phyloP scores from a whole-genome alignment of 345 rosid genomes.

The Theobroma cacao region DNA sequence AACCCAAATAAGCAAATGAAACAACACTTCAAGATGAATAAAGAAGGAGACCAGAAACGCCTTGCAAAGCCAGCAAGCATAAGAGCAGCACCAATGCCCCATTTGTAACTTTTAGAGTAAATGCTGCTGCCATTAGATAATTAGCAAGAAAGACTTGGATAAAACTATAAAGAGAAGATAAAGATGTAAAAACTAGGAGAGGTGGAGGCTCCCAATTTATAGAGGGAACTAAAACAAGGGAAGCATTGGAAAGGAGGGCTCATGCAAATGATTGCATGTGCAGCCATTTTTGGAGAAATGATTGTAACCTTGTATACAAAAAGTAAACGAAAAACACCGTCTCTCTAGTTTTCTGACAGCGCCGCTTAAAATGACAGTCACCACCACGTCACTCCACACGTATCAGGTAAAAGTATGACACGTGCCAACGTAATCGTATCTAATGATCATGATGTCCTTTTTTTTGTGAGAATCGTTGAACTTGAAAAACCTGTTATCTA shows the following conservation, averaged over 20 bases:
- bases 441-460: not conserved
- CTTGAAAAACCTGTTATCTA: not conserved
- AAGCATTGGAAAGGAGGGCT: not conserved
- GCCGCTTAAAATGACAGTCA: constrained; percentile 32
- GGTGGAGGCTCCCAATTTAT: constrained; percentile 25
- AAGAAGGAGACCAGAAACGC: constrained; percentile 35
- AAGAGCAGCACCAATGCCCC: constrained; percentile 24
- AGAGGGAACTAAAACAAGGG: not conserved
- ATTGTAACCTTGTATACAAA: not conserved
- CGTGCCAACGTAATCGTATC: constrained; percentile 11
- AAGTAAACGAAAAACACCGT: not conserved
- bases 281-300: constrained; percentile 51
- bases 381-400: constrained; percentile 13
- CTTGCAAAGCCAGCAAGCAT: constrained; percentile 32
- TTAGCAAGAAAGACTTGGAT: not conserved
- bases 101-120: constrained; percentile 6
- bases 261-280: constrained; percentile 50
- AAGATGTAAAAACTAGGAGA: not conserved
- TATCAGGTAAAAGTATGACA: not conserved
- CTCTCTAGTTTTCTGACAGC: constrained; percentile 26
- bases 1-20: not conserved
- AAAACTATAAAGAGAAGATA: not conserved
- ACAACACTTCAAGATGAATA: not conserved
- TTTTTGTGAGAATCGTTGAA: not conserved
- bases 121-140: constrained; percentile 9